A percentile compares a stretch with the other conserved stretches of the same genome.
Evolutionary conservation across 371 early-diverging fungal genomes (phyloP).

Genomic region (Mucor irregularis): DNA sequence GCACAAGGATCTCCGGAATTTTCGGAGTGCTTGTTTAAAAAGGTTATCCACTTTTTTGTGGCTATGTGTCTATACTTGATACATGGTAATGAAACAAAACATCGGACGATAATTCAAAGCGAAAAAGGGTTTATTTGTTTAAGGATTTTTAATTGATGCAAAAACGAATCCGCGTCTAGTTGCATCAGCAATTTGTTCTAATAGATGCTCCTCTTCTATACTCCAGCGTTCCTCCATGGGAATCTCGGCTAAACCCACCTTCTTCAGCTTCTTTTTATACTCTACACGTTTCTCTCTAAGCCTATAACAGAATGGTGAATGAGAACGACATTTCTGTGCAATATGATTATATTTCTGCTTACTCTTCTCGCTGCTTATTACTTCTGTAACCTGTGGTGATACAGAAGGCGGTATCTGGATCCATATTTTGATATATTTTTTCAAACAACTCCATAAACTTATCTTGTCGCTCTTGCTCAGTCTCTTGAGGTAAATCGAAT

Average conservation of each 20-base stretch:
- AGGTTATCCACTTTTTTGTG: too few relatives aligned
- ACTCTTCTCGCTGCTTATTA: constrained; percentile 23
- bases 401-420: constrained; percentile 26
- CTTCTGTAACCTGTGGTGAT: constrained; percentile 28
- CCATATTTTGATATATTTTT: constrained; percentile 18
- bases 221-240: constrained; percentile 35
- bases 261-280: constrained; percentile 27
- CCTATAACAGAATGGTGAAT: constrained; percentile 5
- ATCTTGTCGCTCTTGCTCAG: constrained; percentile 10
- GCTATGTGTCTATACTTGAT: background rate
- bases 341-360: background rate
- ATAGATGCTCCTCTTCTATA: constrained; percentile 24
- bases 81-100: background rate
- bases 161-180: constrained; percentile 30
- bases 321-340: background rate
- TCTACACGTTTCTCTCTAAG: constrained; percentile 24
- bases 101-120: too few relatives aligned
- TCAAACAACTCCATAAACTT: constrained; percentile 11
- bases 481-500: constrained; percentile 14
- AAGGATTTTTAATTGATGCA: constrained; percentile 11
- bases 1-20: too few relatives aligned
- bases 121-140: background rate
- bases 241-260: constrained; percentile 21
- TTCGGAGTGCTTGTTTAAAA: too few relatives aligned
- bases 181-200: constrained; percentile 19